Evolutionary conservation across 345 rosid genomes (phyloP), one percentile per base, ranked within the genome.

Genomic region (Hypericum androsaemum): DNA sequence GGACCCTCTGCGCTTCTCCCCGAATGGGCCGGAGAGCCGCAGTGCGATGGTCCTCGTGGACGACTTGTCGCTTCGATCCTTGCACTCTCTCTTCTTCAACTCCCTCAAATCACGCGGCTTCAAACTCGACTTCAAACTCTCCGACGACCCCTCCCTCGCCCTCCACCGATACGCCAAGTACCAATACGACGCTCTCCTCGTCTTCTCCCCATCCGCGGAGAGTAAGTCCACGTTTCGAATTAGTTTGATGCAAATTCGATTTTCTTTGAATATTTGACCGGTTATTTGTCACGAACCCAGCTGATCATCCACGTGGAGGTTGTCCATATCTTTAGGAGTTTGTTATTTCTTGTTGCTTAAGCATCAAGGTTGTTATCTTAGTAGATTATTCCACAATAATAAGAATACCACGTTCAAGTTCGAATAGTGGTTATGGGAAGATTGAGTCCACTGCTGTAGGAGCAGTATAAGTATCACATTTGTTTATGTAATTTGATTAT

Each of bases 131-230:
- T 76, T 80, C 71, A 83, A 69, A 57, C 70, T 80, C 64, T 74
- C 87, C 28, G 81, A 78, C 46, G 82, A 83, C 59, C 72, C 84
- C 12, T 66, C 60, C 42, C 79, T 83, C 37, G 64, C 79, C 11
- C 78, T 83, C 59, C 84, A 78, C 48, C 77, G 84, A 13, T 80
- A 80, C 43, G 82, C 87, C 69, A 73, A 72, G 71, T 80, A 76
- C 65, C 43, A 78, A 53, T 80, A 76, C 74, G 82, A 80, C 14
- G 82, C 66, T n/a, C 36, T 83, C 57, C 68, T 83, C 44, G 63
- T 83, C 47, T 78, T 80, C 72, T 71, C 82, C 39, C 82, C 87
- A 5, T 74, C 82, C 15, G 63, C 73, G 2, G 80, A 80, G 50
- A 73, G 90, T 83, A 74, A 70, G 74, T 12, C 48, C 12, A 15